phyloP scores from a whole-genome alignment of 148 eudicot genomes.

The Bassia scoparia region DNA sequence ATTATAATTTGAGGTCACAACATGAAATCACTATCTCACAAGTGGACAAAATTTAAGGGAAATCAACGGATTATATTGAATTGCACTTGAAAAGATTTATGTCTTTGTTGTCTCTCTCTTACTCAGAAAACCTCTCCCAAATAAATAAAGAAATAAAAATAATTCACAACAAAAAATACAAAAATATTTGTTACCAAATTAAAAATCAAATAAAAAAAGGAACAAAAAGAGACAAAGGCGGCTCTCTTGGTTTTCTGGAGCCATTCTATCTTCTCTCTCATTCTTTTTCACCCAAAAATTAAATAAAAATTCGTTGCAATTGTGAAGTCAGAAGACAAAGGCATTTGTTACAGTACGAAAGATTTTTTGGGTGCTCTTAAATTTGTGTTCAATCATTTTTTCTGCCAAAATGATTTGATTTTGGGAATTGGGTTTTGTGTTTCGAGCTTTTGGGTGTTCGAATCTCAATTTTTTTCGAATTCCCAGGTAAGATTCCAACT shows the following conservation, averaged over 20 bases:
- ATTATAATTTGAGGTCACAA: not conserved
- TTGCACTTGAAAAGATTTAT: too few relatives aligned
- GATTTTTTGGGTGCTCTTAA: not conserved
- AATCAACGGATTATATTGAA: conserved; percentile 7
- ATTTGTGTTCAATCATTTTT: not conserved
- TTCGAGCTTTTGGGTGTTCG: not conserved
- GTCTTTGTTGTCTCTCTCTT: not conserved
- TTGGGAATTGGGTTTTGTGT: conserved; percentile 9
- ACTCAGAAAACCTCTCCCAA: not conserved
- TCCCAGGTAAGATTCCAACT: conserved; percentile 28
- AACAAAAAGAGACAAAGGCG: conserved; percentile 18
- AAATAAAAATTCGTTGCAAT: not conserved
- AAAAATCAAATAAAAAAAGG: not conserved
- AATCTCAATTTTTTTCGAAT: conserved; percentile 3
- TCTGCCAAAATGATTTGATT: conserved; percentile 5
- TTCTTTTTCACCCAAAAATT: not conserved
- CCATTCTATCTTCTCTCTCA: conserved; percentile 8
- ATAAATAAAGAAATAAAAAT: too few relatives aligned
- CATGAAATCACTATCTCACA: conserved; percentile 7
- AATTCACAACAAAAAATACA: not conserved
- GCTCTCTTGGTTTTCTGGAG: conserved; percentile 30
- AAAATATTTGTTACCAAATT: not conserved
- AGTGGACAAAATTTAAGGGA: not conserved
- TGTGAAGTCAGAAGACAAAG: conserved; percentile 8
- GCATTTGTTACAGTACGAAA: not conserved